These are phyloP conservation scores for Trichophyton mentagrophytes DNA, from an alignment of 2,329 filamentous ascomycete genomes.

Conservation along the genomic window DNA sequence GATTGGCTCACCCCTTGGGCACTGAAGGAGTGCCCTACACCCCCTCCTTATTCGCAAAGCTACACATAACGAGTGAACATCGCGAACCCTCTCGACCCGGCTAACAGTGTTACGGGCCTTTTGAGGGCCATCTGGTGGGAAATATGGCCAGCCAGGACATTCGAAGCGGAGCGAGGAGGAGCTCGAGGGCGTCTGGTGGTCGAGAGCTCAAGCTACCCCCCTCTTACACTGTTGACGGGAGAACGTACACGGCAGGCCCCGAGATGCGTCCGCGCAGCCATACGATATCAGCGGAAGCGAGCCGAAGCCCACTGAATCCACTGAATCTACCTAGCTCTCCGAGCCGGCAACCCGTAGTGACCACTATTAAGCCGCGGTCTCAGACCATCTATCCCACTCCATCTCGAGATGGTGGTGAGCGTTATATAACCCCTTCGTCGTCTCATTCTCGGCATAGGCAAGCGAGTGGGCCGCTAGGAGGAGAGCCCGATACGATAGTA, in stretches of 20 bases:
- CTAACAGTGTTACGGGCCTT: background rate
- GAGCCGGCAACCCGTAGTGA: conserved; percentile 17
- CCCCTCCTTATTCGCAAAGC: background rate
- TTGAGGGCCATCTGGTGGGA: background rate
- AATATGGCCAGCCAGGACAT: background rate
- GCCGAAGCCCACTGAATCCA: background rate
- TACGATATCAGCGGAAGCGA: background rate
- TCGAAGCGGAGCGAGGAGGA: background rate
- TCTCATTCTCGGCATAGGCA: conserved; percentile 10
- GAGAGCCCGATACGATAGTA: background rate
- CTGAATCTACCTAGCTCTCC: background rate
- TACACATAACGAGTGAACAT: background rate
- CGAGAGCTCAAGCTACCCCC: background rate
- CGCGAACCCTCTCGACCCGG: background rate
- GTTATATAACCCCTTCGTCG: conserved; percentile 23
- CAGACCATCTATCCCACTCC: conserved; percentile 21
- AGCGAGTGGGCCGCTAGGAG: background rate
- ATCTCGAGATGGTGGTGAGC: conserved; percentile 20
- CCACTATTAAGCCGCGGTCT: conserved; percentile 20
- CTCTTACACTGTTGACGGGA: background rate
- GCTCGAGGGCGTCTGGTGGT: background rate
- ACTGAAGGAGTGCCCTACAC: background rate
- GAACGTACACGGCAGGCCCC: background rate
- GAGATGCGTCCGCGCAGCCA: conserved; percentile 1
- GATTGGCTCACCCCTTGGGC: conserved; percentile 1